phyloP scores from a whole-genome alignment of 257 asterid genomes.

The Lithospermum erythrorhizon region DNA sequence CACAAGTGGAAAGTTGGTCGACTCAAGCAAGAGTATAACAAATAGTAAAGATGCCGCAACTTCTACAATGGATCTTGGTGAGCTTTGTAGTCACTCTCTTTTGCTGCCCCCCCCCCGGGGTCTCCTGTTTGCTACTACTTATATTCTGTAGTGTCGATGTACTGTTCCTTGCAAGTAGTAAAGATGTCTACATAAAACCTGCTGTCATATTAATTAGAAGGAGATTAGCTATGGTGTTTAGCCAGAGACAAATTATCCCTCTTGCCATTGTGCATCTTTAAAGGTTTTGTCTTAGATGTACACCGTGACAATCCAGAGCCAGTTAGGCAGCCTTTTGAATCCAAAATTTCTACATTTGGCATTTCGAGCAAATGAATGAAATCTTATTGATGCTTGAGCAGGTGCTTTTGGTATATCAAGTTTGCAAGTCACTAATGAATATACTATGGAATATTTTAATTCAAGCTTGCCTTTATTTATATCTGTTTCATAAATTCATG shows the following conservation, averaged over 20 bases:
- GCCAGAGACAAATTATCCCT: too few relatives aligned
- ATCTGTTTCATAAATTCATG: not conserved
- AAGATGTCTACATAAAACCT: too few relatives aligned
- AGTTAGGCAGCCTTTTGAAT: not conserved
- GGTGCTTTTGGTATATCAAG: not conserved
- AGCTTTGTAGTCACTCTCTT: slow-evolving; percentile 6
- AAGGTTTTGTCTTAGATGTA: too few relatives aligned
- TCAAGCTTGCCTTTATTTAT: too few relatives aligned
- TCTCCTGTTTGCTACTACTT: too few relatives aligned
- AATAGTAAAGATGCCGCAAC: slow-evolving; percentile 61
- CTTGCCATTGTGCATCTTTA: too few relatives aligned
- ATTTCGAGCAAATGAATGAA: not conserved
- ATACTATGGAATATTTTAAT: too few relatives aligned
- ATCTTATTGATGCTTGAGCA: not conserved
- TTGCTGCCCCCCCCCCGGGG: not conserved
- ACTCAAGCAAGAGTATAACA: slow-evolving; percentile 33
- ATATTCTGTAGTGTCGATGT: not conserved
- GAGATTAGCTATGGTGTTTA: too few relatives aligned
- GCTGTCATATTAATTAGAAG: too few relatives aligned
- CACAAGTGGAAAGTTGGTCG: slow-evolving; percentile 44
- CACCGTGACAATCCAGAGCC: not conserved
- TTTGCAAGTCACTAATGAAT: not conserved
- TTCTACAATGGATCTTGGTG: slow-evolving; percentile 92
- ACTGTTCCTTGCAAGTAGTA: not conserved
- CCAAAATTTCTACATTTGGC: not conserved